Percentiles rank a stretch among this genome's conserved stretches.
Conservation (phyloP, 2,329 filamentous ascomycete species). For the Zasmidium angulare region DNA sequence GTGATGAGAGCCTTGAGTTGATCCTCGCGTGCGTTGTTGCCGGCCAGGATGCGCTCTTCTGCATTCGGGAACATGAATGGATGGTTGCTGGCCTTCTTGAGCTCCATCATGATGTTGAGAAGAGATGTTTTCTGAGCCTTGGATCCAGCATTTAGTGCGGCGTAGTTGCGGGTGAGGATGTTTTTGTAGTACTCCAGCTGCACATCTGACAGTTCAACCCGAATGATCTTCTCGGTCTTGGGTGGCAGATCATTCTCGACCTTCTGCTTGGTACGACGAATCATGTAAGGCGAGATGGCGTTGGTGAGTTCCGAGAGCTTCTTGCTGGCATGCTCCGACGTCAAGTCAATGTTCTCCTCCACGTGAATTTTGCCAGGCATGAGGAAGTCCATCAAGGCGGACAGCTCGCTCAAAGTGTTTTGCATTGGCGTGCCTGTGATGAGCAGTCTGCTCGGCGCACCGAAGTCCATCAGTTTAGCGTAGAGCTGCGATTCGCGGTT, state of each 20-base stretch:
- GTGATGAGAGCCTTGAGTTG: constrained; percentile 90
- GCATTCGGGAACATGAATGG: constrained; percentile 96
- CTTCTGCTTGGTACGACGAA: constrained; percentile 93
- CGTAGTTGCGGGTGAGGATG: constrained; percentile 93
- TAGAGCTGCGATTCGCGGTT: constrained; percentile 96
- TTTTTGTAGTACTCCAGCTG: constrained; percentile 99
- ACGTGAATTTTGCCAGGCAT: constrained; percentile 93
- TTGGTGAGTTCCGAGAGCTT: constrained; percentile 84
- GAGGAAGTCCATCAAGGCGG: constrained; percentile 90
- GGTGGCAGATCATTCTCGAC: constrained; percentile 95
- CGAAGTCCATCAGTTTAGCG: constrained; percentile 78
- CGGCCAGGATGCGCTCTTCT: constrained; percentile 78
- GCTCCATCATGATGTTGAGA: constrained; percentile 98
- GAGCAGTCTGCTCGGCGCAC: constrained; percentile 80
- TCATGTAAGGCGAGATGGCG: constrained; percentile 88
- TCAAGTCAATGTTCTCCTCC: constrained; percentile 85
- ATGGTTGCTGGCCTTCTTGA: constrained; percentile 99
- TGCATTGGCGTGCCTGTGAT: constrained; percentile 98
- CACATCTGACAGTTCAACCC: constrained; percentile 92
- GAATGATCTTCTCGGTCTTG: constrained; percentile 98
- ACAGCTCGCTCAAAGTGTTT: constrained; percentile 90
- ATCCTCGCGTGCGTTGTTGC: constrained; percentile 80
- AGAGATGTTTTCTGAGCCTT: constrained; percentile 92
- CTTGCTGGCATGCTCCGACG: constrained; percentile 73
- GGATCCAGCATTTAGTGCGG: constrained; percentile 85